Base-by-base conservation (phyloP, 805 yeast genomes). In the Kodamaea kakaduensis region DNA sequence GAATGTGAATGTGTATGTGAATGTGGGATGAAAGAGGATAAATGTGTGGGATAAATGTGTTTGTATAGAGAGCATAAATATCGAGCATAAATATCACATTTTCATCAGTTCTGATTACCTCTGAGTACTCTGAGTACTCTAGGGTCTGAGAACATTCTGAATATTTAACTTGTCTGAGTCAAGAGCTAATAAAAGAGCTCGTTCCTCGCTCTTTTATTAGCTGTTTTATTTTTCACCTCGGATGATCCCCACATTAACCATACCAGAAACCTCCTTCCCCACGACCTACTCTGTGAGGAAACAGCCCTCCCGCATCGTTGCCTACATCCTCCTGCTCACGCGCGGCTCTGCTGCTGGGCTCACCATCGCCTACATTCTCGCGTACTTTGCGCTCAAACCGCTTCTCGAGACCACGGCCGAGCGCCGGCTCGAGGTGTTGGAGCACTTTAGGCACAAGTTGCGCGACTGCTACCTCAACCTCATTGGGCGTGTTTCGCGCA, bases 221-320 rank as follows among this genome's bases (percentile, higher is more conserved):
- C 22, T 19, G 22, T 7, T 19, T 19, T 19, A 7, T 23, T 23
- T 23, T 17, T 25, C 27, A 25, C 31, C 21, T 13, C 17, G 21
- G 29, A 43, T 51, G 26, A 56, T 65, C 8, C 69, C 68, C 1
- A 42, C 55, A 16, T 48, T 66, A 18, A 61, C 71, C 3, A 62
- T 67, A 1, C 70, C 72, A 3, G 72, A 67, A 37, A 32, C 63
- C 2, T 62, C 71, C 0, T 67, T 55, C 42, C 53, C 64, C 3
- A 43, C 46, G 12, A 41, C 48, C 5, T 62, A 54, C 32, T 23
- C 34, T 12, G 30, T 42, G 12, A 16, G 30, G 16, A 44, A 49
- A 9, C 41, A 51, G 8, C 41, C 42, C 23, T 56, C 67, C 9
- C 44, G 45, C n/a, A 41, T 55, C 17, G 25, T 54, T 9, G 41